phyloP scores from a whole-genome alignment of 2,329 filamentous ascomycete species.

The Colletotrichum musicola region DNA sequence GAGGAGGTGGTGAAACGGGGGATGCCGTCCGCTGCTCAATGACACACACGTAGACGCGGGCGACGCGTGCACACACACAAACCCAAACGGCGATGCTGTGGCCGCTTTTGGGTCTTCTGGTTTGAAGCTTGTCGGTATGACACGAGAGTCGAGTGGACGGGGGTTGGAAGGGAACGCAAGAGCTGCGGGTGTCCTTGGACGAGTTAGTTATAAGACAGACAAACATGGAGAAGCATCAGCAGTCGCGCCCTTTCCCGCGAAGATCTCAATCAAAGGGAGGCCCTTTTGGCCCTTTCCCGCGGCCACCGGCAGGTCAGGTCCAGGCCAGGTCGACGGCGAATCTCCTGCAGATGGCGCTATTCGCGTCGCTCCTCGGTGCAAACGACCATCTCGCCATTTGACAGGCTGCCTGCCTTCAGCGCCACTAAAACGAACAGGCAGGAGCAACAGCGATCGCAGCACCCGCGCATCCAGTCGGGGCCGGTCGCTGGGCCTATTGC shows the following conservation, averaged over 20 bases:
- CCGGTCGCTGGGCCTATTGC: not conserved
- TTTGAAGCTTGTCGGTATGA: not conserved
- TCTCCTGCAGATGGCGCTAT: not conserved
- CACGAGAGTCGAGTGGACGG: too few species aligned
- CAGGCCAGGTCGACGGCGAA: not conserved
- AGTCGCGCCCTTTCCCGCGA: not conserved
- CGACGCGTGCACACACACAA: too few species aligned
- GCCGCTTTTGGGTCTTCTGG: not conserved
- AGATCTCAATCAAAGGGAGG: conserved; percentile 9
- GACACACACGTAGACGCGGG: conserved; percentile 8
- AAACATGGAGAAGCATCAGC: not conserved
- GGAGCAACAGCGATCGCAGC: not conserved
- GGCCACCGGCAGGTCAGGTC: conserved; percentile 15
- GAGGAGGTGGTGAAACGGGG: conserved; percentile 31
- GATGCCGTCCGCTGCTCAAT: conserved; percentile 26
- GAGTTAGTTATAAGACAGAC: not conserved
- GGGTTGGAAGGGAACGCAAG: not conserved
- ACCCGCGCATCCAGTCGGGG: not conserved
- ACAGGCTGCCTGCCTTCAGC: conserved; percentile 12
- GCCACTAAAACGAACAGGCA: conserved; percentile 20
- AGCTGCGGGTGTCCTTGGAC: conserved; percentile 1
- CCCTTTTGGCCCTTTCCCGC: not conserved
- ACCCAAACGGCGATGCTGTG: conserved; percentile 36
- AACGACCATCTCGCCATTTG: conserved; percentile 20
- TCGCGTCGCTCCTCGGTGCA: conserved; percentile 3